Evolutionary conservation across 345 rosid genomes (phyloP).

Genomic region (Arabidopsis suecica): DNA sequence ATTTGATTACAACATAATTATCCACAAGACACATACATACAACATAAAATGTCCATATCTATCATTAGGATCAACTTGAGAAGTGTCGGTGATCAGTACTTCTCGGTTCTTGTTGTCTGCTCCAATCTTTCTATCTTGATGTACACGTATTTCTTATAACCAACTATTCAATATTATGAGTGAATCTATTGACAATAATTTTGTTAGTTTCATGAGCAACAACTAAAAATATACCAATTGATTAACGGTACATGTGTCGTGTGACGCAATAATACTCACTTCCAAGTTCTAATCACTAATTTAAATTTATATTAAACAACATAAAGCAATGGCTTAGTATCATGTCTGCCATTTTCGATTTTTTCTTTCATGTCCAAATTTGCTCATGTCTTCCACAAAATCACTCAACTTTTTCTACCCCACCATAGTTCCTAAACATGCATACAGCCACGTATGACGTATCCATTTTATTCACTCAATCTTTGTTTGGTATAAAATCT

Average conservation of each 20-base stretch:
- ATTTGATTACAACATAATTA: slow-evolving; percentile 40
- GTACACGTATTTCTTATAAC: slow-evolving; percentile 17
- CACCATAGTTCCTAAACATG: slow-evolving; percentile 46
- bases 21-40: slow-evolving; percentile 28
- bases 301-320: background rate
- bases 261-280: slow-evolving; percentile 38
- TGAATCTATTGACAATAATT: slow-evolving; percentile 35
- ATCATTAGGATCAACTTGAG: slow-evolving; percentile 36
- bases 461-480: slow-evolving; percentile 12
- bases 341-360: slow-evolving; percentile 47
- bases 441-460: slow-evolving; percentile 50
- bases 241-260: slow-evolving; percentile 34
- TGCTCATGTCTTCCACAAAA: slow-evolving; percentile 45
- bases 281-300: slow-evolving; percentile 35
- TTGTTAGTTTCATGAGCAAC: slow-evolving; percentile 39
- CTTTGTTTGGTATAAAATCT: slow-evolving; percentile 4
- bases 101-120: slow-evolving; percentile 31
- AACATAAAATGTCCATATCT: slow-evolving; percentile 31
- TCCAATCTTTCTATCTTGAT: slow-evolving; percentile 25
- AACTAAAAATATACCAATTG: slow-evolving; percentile 1
- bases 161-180: slow-evolving; percentile 13
- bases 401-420: slow-evolving; percentile 42
- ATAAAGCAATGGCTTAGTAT: slow-evolving; percentile 31
- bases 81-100: slow-evolving; percentile 38
- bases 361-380: slow-evolving; percentile 35